Percentiles rank a stretch among this genome's conserved stretches.
These are phyloP conservation scores for Angomonas desouzai DNA, from an alignment of 208 protist genomes.

Conservation along the genomic window DNA sequence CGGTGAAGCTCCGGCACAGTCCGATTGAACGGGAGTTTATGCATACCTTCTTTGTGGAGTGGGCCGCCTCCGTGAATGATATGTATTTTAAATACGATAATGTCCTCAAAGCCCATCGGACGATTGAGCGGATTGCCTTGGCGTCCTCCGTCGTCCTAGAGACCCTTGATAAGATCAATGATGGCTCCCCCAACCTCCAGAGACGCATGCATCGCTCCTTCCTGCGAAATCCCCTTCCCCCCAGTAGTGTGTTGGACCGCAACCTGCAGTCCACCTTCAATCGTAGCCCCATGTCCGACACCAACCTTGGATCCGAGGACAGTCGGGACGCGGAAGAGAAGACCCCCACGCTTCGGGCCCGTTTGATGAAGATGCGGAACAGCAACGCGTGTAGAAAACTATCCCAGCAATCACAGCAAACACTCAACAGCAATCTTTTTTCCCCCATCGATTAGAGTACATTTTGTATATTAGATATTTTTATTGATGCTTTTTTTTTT, in stretches of 20 bases:
- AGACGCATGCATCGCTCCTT: not conserved
- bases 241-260: not conserved
- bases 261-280: not conserved
- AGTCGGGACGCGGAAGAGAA: not conserved
- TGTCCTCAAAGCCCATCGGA: conserved; percentile 43
- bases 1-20: conserved; percentile 62
- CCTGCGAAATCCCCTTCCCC: not conserved
- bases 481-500: not conserved
- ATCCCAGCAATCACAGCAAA: not conserved
- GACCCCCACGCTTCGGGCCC: not conserved
- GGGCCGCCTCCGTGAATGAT: conserved; percentile 52
- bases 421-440: not conserved
- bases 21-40: conserved; percentile 69
- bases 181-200: not conserved
- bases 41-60: conserved; percentile 57
- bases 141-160: conserved; percentile 54
- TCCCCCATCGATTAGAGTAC: not conserved
- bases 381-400: conserved; percentile 4
- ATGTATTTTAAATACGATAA: conserved; percentile 70
- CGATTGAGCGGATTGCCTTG: conserved; percentile 57
- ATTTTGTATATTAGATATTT: conserved; percentile 2
- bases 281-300: not conserved
- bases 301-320: not conserved
- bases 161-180: conserved; percentile 11
- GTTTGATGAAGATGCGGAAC: not conserved